A percentile compares a stretch with the other conserved stretches of the same genome.
phyloP scores from a whole-genome alignment of 2,329 filamentous ascomycete species.

The Leptoxyphium fumago region DNA sequence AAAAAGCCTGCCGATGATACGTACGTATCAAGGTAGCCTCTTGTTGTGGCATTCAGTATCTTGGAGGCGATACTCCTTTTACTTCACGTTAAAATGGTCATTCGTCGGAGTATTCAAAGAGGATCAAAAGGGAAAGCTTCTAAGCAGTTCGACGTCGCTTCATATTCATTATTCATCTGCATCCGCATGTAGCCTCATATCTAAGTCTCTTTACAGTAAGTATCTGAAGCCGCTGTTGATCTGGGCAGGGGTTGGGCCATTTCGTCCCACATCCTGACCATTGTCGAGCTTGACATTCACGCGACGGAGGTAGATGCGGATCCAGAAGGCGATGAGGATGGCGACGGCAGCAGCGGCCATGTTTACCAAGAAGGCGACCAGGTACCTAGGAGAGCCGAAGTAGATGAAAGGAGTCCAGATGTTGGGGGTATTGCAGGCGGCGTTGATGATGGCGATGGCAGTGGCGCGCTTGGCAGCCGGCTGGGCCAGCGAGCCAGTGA shows the following conservation, averaged over 20 bases:
- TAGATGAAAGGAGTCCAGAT: conserved; percentile 10
- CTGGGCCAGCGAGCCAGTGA: conserved; percentile 23
- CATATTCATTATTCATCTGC: too few relatives aligned
- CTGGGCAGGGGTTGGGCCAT: conserved; percentile 10
- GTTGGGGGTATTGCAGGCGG: conserved; percentile 13
- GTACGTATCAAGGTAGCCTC: too few relatives aligned
- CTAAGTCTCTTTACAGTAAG: conserved; percentile 7
- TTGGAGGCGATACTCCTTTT: too few relatives aligned
- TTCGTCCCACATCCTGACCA: conserved; percentile 9
- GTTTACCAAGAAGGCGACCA: conserved; percentile 10
- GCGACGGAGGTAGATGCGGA: conserved; percentile 8
- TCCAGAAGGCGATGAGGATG: conserved; percentile 8
- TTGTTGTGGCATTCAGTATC: too few relatives aligned
- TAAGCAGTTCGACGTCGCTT: too few relatives aligned
- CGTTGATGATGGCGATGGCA: conserved; percentile 14
- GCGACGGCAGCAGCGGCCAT: conserved; percentile 9
- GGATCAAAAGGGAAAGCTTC: too few relatives aligned
- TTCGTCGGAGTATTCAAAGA: too few relatives aligned
- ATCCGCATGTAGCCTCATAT: too few relatives aligned
- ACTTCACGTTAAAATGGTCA: too few relatives aligned
- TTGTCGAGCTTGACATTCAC: conserved; percentile 14
- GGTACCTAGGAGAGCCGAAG: conserved; percentile 7
- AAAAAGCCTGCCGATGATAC: too few relatives aligned
- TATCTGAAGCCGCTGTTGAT: conserved; percentile 15
- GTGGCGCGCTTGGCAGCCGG: conserved; percentile 14